Conservation (phyloP, 257 asterid genomes). For the Ajuga chamaepitys region DNA sequence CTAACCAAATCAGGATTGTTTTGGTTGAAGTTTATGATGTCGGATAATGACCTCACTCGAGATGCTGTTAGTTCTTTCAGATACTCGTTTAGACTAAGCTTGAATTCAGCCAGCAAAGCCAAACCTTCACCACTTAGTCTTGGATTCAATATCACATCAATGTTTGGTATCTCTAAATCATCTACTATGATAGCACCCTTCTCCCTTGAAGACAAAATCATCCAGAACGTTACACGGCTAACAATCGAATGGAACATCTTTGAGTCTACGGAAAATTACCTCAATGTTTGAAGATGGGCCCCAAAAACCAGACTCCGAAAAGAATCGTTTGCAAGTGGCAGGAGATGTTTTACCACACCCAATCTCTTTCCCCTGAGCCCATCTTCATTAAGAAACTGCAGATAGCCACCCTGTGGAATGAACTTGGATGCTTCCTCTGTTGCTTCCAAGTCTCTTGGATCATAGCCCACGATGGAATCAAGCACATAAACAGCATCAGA, state of each 20-base stretch:
- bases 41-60: conserved; percentile 49
- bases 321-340: conserved; percentile 18
- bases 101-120: conserved; percentile 53
- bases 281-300: conserved; percentile 29
- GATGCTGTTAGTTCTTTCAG: conserved; percentile 31
- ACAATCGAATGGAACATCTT: background rate
- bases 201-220: conserved; percentile 22
- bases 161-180: conserved; percentile 38
- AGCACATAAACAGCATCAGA: conserved; percentile 60
- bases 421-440: conserved; percentile 46
- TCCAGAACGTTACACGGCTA: background rate
- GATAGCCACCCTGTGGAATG: conserved; percentile 52
- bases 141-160: conserved; percentile 40
- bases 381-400: conserved; percentile 44
- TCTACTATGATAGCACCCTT: conserved; percentile 48
- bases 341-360: conserved; percentile 47
- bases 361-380: conserved; percentile 65
- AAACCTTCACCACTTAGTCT: conserved; percentile 35
- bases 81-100: conserved; percentile 36
- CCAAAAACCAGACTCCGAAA: conserved; percentile 15
- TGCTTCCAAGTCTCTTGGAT: conserved; percentile 43
- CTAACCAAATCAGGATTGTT: conserved; percentile 46
- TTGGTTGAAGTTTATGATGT: conserved; percentile 48
- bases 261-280: conserved; percentile 8
- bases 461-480: conserved; percentile 56